Conservation (phyloP, 257 asterid genomes). For the Apocynum venetum region DNA sequence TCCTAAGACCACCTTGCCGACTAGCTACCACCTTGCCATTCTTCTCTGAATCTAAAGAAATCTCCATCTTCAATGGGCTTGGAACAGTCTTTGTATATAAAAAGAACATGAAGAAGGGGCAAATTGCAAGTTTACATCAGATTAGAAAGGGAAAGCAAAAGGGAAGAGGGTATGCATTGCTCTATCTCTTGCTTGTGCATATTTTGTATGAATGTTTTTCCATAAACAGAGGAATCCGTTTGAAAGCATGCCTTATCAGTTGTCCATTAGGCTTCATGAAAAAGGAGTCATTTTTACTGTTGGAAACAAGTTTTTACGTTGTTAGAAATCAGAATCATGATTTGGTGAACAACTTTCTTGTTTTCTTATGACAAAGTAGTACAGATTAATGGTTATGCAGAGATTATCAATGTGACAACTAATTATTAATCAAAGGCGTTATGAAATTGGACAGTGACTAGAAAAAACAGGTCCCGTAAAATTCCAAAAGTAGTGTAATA, state of each 20-base stretch:
- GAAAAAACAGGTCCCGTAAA: background rate
- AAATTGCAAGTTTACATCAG: background rate
- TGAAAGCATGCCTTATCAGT: background rate
- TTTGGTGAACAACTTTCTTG: background rate
- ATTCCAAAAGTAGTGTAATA: background rate
- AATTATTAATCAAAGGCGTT: background rate
- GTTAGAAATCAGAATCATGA: background rate
- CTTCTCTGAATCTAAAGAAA: conserved; percentile 21
- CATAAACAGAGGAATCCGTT: background rate
- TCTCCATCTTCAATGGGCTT: conserved; percentile 31
- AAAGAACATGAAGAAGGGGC: background rate
- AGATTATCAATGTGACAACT: background rate
- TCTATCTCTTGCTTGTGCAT: background rate
- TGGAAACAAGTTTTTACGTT: background rate
- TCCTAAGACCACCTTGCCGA: conserved; percentile 52
- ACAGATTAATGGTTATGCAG: background rate
- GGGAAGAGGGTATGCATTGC: no score
- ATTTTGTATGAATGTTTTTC: background rate
- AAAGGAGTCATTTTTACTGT: background rate
- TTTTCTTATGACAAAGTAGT: background rate
- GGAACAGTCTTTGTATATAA: no score
- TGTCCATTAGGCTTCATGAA: background rate
- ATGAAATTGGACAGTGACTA: background rate
- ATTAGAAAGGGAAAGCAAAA: background rate
- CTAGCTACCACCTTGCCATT: conserved; percentile 2